phyloP scores from a whole-genome alignment of 148 eudicot species.

The Silene latifolia region DNA sequence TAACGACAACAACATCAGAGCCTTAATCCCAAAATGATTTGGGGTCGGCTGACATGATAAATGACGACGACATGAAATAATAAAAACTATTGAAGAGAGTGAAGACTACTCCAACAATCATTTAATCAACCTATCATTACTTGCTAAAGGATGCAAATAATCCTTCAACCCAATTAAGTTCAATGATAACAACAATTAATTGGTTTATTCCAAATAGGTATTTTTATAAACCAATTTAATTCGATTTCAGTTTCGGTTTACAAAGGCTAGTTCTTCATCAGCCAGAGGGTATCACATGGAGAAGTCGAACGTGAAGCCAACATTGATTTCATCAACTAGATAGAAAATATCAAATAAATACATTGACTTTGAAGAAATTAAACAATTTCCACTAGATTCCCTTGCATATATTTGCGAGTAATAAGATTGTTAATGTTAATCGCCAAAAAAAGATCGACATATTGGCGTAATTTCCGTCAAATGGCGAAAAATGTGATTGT shows the following conservation, averaged over 20 bases:
- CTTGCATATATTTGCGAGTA: not conserved
- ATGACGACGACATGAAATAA: too few species aligned
- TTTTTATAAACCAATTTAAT: too few species aligned
- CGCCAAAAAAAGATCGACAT: too few species aligned
- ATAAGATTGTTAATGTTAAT: not conserved
- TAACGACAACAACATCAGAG: too few species aligned
- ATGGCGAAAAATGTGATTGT: not conserved
- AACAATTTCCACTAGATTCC: not conserved
- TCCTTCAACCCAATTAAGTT: not conserved
- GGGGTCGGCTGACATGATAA: too few species aligned
- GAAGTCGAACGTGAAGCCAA: not conserved
- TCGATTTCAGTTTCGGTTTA: too few species aligned
- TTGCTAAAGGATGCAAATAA: too few species aligned
- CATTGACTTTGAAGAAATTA: not conserved
- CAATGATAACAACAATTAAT: not conserved
- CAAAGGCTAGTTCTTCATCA: not conserved
- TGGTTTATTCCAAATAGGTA: not conserved
- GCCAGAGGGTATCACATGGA: not conserved
- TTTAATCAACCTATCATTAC: too few species aligned
- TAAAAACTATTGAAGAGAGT: too few species aligned
- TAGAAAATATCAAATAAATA: not conserved
- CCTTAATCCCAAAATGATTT: too few species aligned
- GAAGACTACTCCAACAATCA: too few species aligned
- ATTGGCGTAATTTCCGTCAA: not conserved
- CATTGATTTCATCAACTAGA: not conserved